phyloP scores from a whole-genome alignment of 2,329 filamentous ascomycete species.

The Trichothecium roseum region DNA sequence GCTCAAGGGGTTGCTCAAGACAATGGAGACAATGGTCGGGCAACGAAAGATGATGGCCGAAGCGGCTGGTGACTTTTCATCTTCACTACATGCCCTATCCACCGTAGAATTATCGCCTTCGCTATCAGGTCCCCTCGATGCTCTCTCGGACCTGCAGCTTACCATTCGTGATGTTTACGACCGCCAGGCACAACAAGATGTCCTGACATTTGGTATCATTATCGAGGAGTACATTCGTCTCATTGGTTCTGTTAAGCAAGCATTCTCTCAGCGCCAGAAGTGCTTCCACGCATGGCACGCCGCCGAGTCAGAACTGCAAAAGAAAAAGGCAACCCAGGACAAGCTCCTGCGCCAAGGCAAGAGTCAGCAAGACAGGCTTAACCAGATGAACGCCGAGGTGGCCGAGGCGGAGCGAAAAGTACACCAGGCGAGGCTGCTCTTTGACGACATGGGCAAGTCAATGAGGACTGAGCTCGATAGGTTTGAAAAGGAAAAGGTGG shows the following conservation, averaged over 20 bases:
- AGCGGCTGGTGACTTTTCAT: constrained; percentile 85
- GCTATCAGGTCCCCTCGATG: constrained; percentile 80
- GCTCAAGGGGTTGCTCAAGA: constrained; percentile 80
- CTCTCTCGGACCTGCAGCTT: constrained; percentile 84
- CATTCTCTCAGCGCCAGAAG: constrained; percentile 87
- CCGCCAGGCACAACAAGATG: constrained; percentile 91
- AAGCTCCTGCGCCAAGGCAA: constrained; percentile 92
- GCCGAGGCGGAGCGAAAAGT: constrained; percentile 90
- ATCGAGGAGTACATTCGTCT: constrained; percentile 97
- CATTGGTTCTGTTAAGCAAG: constrained; percentile 89
- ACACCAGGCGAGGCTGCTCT: constrained; percentile 78
- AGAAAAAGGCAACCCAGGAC: constrained; percentile 81
- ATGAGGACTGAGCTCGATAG: constrained; percentile 87
- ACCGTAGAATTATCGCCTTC: constrained; percentile 85
- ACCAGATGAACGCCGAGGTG: constrained; percentile 86
- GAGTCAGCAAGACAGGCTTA: constrained; percentile 89
- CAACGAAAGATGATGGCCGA: constrained; percentile 92
- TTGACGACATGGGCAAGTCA: constrained; percentile 93
- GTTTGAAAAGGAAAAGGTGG: constrained; percentile 95
- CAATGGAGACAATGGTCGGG: constrained; percentile 83
- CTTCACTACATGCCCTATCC: constrained; percentile 83
- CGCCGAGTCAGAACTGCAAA: constrained; percentile 81
- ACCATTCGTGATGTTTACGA: constrained; percentile 94
- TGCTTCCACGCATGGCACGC: constrained; percentile 90
- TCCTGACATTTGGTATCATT: constrained; percentile 91